A percentile compares a stretch with the other conserved stretches of the same genome.
Conservation (phyloP, 768 basidiomycete genomes). For the Boletales sp. region DNA sequence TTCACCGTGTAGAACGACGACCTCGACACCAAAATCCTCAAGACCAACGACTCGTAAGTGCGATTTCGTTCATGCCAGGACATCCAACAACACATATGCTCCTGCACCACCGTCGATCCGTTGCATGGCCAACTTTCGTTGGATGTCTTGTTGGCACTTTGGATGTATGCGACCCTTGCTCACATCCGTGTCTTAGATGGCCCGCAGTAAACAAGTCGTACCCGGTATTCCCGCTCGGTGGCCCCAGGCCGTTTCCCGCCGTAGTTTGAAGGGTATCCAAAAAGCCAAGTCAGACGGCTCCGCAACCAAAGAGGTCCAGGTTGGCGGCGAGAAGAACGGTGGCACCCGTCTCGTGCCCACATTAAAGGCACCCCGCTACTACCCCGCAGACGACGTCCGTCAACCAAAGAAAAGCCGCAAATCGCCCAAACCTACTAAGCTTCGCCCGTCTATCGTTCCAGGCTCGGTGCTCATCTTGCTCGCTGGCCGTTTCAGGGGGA, state of each 20-base stretch:
- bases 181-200: conserved; percentile 55
- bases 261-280: conserved; percentile 81
- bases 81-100: neutral
- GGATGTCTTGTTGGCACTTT: conserved; percentile 30
- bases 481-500: conserved; percentile 96
- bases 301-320: conserved; percentile 69
- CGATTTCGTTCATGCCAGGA: conserved; percentile 17
- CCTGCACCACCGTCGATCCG: neutral
- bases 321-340: conserved; percentile 91
- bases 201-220: conserved; percentile 81
- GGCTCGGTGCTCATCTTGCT: conserved; percentile 95
- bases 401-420: conserved; percentile 92
- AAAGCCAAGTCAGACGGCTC: conserved; percentile 65
- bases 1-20: conserved; percentile 22
- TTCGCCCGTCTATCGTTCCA: conserved; percentile 87
- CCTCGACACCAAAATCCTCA: conserved; percentile 38
- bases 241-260: conserved; percentile 75
- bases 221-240: conserved; percentile 79
- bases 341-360: conserved; percentile 83
- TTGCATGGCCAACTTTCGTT: conserved; percentile 16
- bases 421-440: conserved; percentile 67
- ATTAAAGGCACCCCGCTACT: conserved; percentile 83
- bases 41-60: conserved; percentile 42
- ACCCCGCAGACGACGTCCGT: conserved; percentile 92
- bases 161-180: conserved; percentile 34